Percentiles rank a stretch among this genome's conserved stretches.
These are phyloP conservation scores for Pythium aquatile DNA, from an alignment of 352 stramenopile genomes.

Conservation along the genomic window DNA sequence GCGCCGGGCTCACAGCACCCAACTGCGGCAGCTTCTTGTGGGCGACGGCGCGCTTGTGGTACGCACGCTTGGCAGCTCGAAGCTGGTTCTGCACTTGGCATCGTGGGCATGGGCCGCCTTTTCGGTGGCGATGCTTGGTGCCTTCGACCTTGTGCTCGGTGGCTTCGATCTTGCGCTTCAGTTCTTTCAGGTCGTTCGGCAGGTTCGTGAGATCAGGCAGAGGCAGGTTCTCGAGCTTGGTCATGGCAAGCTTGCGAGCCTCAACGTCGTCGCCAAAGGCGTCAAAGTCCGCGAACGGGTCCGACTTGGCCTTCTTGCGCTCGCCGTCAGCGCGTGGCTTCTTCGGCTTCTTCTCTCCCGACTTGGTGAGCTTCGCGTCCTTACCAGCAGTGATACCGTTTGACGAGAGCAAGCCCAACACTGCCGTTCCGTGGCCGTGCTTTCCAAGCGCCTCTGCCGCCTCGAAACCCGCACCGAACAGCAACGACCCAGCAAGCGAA, in stretches of 20 bases:
- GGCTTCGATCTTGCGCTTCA: slow-evolving; percentile 84
- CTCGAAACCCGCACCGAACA: slow-evolving; percentile 21
- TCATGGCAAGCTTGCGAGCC: slow-evolving; percentile 23
- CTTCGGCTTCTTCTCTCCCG: slow-evolving; percentile 27
- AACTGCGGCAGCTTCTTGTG: slow-evolving; percentile 81
- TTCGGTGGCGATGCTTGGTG: slow-evolving; percentile 85
- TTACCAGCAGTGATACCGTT: background rate
- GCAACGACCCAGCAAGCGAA: slow-evolving; percentile 8
- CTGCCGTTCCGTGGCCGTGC: slow-evolving; percentile 2
- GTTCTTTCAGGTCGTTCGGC: slow-evolving; percentile 74
- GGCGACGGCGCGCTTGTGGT: slow-evolving; percentile 76
- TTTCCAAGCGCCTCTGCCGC: slow-evolving; percentile 8
- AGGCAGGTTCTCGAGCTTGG: slow-evolving; percentile 54
- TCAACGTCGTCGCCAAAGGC: slow-evolving; percentile 16
- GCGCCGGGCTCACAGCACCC: slow-evolving; percentile 26
- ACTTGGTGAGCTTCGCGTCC: slow-evolving; percentile 19
- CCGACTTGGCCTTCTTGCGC: slow-evolving; percentile 24
- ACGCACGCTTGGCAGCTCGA: slow-evolving; percentile 71
- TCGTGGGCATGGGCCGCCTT: slow-evolving; percentile 73
- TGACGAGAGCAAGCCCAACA: slow-evolving; percentile 4
- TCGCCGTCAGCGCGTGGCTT: slow-evolving; percentile 21
- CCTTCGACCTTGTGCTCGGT: slow-evolving; percentile 84
- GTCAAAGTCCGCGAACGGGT: slow-evolving; percentile 18
- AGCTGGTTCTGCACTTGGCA: slow-evolving; percentile 85
- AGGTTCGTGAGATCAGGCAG: slow-evolving; percentile 74